Evolutionary conservation across 306 rosid species (phyloP).

Genomic region (Delonix regia): DNA sequence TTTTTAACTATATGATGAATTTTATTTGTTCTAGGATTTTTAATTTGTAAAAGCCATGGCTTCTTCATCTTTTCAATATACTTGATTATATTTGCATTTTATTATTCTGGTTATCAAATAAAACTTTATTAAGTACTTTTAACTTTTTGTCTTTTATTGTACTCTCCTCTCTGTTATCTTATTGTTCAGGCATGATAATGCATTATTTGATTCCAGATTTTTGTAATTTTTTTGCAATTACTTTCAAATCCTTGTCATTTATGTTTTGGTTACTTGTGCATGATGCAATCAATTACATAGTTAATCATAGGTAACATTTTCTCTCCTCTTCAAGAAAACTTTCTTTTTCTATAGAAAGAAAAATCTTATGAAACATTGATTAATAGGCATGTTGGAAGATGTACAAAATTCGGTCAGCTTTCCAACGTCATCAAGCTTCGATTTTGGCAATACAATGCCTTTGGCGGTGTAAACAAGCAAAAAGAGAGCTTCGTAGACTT

Average conservation of each 20-base stretch:
- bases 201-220: neutral
- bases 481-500: slow-evolving; percentile 76
- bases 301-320: neutral
- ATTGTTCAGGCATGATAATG: neutral
- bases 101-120: neutral
- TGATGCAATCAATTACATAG: slow-evolving; percentile 19
- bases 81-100: slow-evolving; percentile 16
- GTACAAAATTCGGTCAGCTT: slow-evolving; percentile 70
- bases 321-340: too few relatives aligned
- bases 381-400: slow-evolving; percentile 86
- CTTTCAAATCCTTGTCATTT: slow-evolving; percentile 23
- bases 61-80: slow-evolving; percentile 12
- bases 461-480: slow-evolving; percentile 89
- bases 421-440: slow-evolving; percentile 58
- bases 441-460: slow-evolving; percentile 81
- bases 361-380: slow-evolving; percentile 29
- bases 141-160: neutral
- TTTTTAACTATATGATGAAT: slow-evolving; percentile 15
- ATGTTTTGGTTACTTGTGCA: slow-evolving; percentile 22
- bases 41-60: neutral
- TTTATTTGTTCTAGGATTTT: slow-evolving; percentile 27
- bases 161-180: neutral
- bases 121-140: neutral
- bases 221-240: slow-evolving; percentile 11
- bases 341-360: too few relatives aligned